Conservation (phyloP, 495 filamentous ascomycete species). For the Beverwykella pulmonaria region DNA sequence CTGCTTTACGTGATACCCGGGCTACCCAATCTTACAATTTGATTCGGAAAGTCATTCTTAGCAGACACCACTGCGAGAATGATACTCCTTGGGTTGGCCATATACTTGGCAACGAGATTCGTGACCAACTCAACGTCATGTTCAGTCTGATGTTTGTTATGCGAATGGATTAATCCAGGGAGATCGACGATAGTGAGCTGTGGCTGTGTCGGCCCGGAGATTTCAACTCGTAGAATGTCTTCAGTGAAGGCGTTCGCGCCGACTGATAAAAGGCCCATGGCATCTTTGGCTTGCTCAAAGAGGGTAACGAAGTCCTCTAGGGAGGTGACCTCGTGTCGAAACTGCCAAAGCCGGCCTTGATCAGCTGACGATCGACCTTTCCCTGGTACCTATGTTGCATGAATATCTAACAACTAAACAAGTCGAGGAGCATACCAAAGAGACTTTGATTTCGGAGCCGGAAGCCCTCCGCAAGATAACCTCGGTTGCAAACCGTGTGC, state of each 20-base stretch:
- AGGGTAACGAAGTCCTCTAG: conserved; percentile 40
- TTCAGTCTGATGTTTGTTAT: conserved; percentile 4
- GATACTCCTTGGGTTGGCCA: conserved; percentile 52
- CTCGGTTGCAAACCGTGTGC: conserved; percentile 72
- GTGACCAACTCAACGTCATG: conserved; percentile 15
- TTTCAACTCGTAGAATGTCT: conserved; percentile 67
- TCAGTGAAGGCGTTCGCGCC: conserved; percentile 52
- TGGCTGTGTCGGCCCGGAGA: conserved; percentile 59
- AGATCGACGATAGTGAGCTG: conserved; percentile 52
- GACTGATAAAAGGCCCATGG: conserved; percentile 40
- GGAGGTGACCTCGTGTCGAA: conserved; percentile 31
- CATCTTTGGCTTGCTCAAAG: conserved; percentile 39
- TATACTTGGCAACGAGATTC: conserved; percentile 21
- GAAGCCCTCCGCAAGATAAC: conserved; percentile 52
- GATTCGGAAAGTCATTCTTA: conserved; percentile 53
- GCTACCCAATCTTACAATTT: conserved; percentile 37
- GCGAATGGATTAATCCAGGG: conserved; percentile 18
- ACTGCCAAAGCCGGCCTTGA: conserved; percentile 30
- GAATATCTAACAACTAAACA: conserved; percentile 16
- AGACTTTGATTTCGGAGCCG: conserved; percentile 3
- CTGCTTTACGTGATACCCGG: background rate
- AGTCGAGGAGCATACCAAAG: conserved; percentile 37
- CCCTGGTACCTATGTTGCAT: conserved; percentile 10
- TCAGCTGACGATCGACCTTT: conserved; percentile 29
- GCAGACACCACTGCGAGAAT: conserved; percentile 66